These are phyloP conservation scores for Candida caryicola DNA, from an alignment of 805 yeast genomes.

Conservation along the genomic window DNA sequence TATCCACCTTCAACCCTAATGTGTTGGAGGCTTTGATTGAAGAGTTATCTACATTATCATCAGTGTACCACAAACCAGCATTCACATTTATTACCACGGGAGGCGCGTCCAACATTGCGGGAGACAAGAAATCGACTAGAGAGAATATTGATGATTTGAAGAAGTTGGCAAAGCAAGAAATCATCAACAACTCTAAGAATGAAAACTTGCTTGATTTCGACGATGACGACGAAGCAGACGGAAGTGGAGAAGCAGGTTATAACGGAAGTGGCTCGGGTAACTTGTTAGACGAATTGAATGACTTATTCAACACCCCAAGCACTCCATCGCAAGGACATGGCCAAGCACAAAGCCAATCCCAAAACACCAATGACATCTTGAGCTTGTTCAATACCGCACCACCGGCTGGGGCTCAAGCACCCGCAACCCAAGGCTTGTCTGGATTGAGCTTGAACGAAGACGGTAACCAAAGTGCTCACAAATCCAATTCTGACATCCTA, in stretches of 20 bases:
- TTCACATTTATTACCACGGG: conserved; percentile 51
- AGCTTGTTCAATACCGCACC: conserved; percentile 37
- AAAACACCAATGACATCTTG: conserved; percentile 43
- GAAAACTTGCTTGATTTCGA: conserved; percentile 87
- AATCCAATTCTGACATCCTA: conserved; percentile 32
- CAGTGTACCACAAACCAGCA: conserved; percentile 86
- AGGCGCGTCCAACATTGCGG: conserved; percentile 4
- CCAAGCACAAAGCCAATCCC: conserved; percentile 10
- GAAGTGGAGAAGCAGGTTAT: conserved; percentile 10
- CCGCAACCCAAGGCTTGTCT: conserved; percentile 1
- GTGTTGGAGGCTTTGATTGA: conserved; percentile 63
- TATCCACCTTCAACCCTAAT: conserved; percentile 66
- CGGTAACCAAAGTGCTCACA: conserved; percentile 2
- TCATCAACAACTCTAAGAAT: conserved; percentile 58
- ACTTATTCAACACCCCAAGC: conserved; percentile 53
- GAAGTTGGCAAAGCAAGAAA: conserved; percentile 73
- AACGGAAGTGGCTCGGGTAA: conserved; percentile 26
- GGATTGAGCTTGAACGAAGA: conserved; percentile 1
- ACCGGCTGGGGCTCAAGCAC: background rate
- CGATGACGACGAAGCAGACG: conserved; percentile 46
- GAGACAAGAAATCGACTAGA: conserved; percentile 12
- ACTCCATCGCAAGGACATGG: conserved; percentile 14
- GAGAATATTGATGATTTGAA: conserved; percentile 71
- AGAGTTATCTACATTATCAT: conserved; percentile 83
- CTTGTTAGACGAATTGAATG: conserved; percentile 72